Base-by-base conservation (phyloP, 306 rosid genomes). In the Astragalus membranaceus region DNA sequence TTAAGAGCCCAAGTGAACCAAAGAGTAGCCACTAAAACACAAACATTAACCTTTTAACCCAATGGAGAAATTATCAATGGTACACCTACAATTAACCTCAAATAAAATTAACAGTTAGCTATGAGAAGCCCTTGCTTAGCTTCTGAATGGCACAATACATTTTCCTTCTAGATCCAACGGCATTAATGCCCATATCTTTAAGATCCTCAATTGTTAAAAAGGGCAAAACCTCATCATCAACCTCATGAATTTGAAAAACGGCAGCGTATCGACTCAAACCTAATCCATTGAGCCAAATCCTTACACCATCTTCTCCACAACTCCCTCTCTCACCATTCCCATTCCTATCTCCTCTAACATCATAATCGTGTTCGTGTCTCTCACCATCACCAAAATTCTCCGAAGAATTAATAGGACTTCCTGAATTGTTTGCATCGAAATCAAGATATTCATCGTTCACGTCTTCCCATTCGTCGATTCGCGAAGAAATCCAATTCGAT, bases 111-210 rank as follows among this genome's bases (percentile, higher is more conserved):
- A 20, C 23, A 20, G 23, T 20, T 20, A 20, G 23, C 23, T 59
- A 91, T 29, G 97, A 88, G 68, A 91, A 91, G 0, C 96, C 93
- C 82, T 91, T 88, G 7, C 96, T 91, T 12, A 91, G 90, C 83
- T 87, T 91, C 85, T 91, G 96, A 70, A 91, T 87, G 17, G 96
- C 91, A 50, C 71, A 87, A 66, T 80, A 85, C 88, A 91, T 85
- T 82, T 91, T 91, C 57, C 97, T 87, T 63, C 96, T 84, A 0
- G 96, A 87, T 6, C 96, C 96, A 60, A 88, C 97, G 5, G 96
- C 97, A 75, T 65, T 85, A n/a, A 91, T 84, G 47, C 97, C 96
- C 97, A 91, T 91, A 69, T 88, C 96, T 79, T 91, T 88, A 67
- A 91, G 93, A 83, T 91, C 97, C 75, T 77, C 81, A 5, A 70